phyloP scores from a whole-genome alignment of 1,284 basidiomycete species.

The Pseudozyma thailandica region DNA sequence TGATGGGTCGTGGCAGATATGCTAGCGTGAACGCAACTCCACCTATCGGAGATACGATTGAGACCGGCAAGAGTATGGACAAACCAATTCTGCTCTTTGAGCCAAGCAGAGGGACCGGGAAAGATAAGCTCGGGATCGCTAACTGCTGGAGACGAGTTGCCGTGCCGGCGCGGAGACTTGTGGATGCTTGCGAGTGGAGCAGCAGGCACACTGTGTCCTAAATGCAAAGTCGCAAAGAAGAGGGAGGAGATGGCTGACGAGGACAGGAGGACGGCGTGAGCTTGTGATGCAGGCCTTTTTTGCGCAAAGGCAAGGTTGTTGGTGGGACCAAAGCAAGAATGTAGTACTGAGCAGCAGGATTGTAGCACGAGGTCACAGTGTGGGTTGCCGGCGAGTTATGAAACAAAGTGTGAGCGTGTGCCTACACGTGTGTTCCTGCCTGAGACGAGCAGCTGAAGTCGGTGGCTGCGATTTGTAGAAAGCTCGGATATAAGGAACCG shows the following conservation, averaged over 20 bases:
- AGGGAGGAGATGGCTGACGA: not conserved
- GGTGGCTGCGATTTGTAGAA: not conserved
- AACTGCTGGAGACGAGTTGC: not conserved
- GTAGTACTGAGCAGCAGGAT: not conserved
- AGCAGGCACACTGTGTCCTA: not conserved
- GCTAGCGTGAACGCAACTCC: not conserved
- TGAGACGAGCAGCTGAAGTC: not conserved
- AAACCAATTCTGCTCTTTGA: no score
- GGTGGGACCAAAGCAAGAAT: not conserved
- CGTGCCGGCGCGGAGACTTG: not conserved
- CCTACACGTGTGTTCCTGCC: not conserved
- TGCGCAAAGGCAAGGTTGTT: not conserved
- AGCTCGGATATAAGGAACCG: conserved; percentile 4
- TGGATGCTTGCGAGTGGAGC: no score
- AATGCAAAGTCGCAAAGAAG: not conserved
- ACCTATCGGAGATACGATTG: not conserved
- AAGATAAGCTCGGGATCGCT: not conserved
- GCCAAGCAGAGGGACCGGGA: no score
- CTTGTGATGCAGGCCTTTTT: not conserved
- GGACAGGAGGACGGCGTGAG: not conserved
- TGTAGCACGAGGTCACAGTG: not conserved
- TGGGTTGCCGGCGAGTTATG: no score
- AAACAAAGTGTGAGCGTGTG: conserved; percentile 1
- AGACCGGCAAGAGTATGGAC: not conserved
- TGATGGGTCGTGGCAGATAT: no score